phyloP scores from a whole-genome alignment of 192 early-diverging fungal genomes.

The Coemansia erecta region DNA sequence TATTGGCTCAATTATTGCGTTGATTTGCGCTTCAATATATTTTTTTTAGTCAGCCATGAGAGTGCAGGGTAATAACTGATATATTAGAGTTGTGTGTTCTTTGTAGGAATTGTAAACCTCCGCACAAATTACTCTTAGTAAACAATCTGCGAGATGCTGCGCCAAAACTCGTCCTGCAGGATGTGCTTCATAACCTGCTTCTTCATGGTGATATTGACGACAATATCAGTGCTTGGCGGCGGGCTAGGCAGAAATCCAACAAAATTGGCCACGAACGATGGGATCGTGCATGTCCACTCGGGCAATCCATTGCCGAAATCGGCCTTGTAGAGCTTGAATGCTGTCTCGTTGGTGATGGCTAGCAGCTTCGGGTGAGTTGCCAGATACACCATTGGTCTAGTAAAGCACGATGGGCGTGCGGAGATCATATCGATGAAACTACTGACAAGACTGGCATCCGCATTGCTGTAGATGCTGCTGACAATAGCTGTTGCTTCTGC shows the following conservation, averaged over 20 bases:
- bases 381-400: slow-evolving; percentile 37
- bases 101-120: too few species aligned
- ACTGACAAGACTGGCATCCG: slow-evolving; percentile 33
- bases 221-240: slow-evolving; percentile 30
- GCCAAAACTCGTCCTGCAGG: slow-evolving; percentile 33
- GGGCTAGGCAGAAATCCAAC: slow-evolving; percentile 46
- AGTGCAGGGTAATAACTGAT: too few species aligned
- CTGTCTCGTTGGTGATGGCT: slow-evolving; percentile 38
- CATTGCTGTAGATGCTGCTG: slow-evolving; percentile 15
- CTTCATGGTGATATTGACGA: slow-evolving; percentile 44
- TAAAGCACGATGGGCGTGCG: slow-evolving; percentile 30
- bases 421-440: slow-evolving; percentile 43
- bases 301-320: slow-evolving; percentile 46
- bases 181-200: slow-evolving; percentile 33
- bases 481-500: slow-evolving; percentile 12
- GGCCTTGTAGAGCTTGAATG: slow-evolving; percentile 33
- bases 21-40: neutral
- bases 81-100: too few species aligned
- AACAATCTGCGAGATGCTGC: slow-evolving; percentile 31
- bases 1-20: too few species aligned
- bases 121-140: too few species aligned
- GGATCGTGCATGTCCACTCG: slow-evolving; percentile 44
- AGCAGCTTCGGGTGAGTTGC: slow-evolving; percentile 25
- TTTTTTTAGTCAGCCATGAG: slow-evolving; percentile 16
- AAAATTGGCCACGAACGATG: slow-evolving; percentile 50